A percentile compares a stretch with the other conserved stretches of the same genome.
Evolutionary conservation across 2,329 filamentous ascomycete species (phyloP).

Genomic region (Hypoxylon sp.): DNA sequence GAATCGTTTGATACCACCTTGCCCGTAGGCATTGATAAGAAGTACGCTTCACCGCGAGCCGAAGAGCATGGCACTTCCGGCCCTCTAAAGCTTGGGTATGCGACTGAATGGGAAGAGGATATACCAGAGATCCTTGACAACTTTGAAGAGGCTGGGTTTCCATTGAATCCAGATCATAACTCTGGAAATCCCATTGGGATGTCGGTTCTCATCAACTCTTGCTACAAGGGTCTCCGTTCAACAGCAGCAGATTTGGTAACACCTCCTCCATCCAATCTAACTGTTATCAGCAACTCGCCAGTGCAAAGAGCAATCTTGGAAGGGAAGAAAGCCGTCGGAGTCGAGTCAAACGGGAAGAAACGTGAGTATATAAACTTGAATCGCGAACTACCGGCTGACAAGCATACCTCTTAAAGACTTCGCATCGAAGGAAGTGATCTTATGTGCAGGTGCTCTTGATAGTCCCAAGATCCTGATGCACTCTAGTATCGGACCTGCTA

Average conservation of each 20-base stretch:
- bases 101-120: constrained; percentile 65
- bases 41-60: constrained; percentile 63
- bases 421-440: constrained; percentile 60
- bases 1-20: constrained; percentile 66
- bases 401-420: constrained; percentile 40
- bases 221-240: constrained; percentile 62
- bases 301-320: constrained; percentile 65
- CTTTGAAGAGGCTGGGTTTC: constrained; percentile 64
- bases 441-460: constrained; percentile 60
- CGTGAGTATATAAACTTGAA: constrained; percentile 52
- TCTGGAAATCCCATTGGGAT: constrained; percentile 72
- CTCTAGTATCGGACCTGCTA: constrained; percentile 59
- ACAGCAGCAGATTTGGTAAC: constrained; percentile 67
- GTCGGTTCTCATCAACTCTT: constrained; percentile 64
- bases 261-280: constrained; percentile 64
- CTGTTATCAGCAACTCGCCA: constrained; percentile 62
- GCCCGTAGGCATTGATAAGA: constrained; percentile 56
- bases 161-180: constrained; percentile 69
- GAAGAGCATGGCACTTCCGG: constrained; percentile 66
- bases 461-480: constrained; percentile 62
- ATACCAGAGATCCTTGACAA: constrained; percentile 61
- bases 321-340: constrained; percentile 61
- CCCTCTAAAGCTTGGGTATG: constrained; percentile 64
- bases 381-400: neutral
- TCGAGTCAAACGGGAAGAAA: constrained; percentile 58